Evolutionary conservation across 2,329 filamentous ascomycete species (phyloP), one percentile per base, ranked within the genome.

Genomic region (Pseudopithomyces maydicus): DNA sequence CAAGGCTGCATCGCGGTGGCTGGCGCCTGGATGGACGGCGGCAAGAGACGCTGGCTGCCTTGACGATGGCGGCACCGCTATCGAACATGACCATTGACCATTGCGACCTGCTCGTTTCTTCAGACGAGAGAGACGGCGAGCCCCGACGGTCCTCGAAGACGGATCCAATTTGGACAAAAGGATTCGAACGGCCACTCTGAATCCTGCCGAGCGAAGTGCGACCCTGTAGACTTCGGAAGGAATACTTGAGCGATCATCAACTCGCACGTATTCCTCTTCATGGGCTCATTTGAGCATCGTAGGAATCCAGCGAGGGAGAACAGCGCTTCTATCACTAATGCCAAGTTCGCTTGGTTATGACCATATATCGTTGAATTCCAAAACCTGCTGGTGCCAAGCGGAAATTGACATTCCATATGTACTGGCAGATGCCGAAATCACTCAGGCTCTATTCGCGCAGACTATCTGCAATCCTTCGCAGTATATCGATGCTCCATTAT

Each of bases 281-380:
- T n/a, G n/a, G n/a, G n/a, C 11, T n/a, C 17, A 33, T 15, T 22
- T 19, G 17, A 32, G 15, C 35, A 7, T 22, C n/a, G n/a, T 11
- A n/a, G n/a, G 17, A 12, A 20, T 36, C 29, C 29, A 5, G 29
- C 22, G 44, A 45, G 17, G 44, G 10, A 33, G 45, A 33, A 8
- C 15, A 19, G 32, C 45, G 32, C 46, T 38, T 38, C 15, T 33
- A 48, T 48, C 46, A 48, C 32, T 48, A 38, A 48, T 50, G 46
- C 46, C 46, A 49, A 49, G 46, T 2, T 19, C 12, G 17, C 12
- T 36, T 19, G 11, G 35, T 14, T 29, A 39, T 50, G 19, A 32
- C 14, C n/a, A 26, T 19, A 29, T 12, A 36, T 48, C 45, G 12
- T 23, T 19, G 11, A n/a, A 23, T 35, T 23, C 32, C 15, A 41